phyloP scores from a whole-genome alignment of 768 basidiomycete species.

The Lanmaoa rubissima region DNA sequence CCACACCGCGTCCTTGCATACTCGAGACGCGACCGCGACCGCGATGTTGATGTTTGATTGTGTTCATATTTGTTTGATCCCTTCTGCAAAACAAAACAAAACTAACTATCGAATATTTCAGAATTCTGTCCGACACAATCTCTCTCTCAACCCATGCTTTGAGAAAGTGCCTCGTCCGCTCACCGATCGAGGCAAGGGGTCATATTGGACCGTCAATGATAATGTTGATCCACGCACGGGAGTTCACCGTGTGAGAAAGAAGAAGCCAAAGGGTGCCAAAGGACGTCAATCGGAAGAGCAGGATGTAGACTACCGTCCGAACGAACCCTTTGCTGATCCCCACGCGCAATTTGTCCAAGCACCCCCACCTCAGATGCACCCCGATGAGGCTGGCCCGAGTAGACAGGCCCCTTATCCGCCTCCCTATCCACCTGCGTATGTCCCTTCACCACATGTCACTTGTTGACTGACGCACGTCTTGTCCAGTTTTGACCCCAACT shows the following conservation, averaged over 20 bases:
- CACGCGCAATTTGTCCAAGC: conserved; percentile 52
- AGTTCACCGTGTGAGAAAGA: conserved; percentile 85
- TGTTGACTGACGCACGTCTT: conserved; percentile 10
- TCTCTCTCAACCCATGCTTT: conserved; percentile 88
- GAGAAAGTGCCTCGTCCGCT: conserved; percentile 90
- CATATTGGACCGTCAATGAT: conserved; percentile 91
- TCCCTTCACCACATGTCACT: background rate
- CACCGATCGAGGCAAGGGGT: conserved; percentile 88
- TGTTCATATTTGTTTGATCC: conserved; percentile 55
- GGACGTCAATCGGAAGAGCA: conserved; percentile 52
- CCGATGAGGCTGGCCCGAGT: conserved; percentile 61
- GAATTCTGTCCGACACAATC: conserved; percentile 91
- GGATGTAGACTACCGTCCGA: conserved; percentile 64
- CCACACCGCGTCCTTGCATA: conserved; percentile 6
- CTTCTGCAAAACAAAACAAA: conserved; percentile 28
- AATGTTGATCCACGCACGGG: conserved; percentile 87
- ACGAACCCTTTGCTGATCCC: conserved; percentile 56
- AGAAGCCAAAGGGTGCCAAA: conserved; percentile 65
- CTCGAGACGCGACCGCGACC: conserved; percentile 50
- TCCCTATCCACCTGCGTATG: conserved; percentile 56
- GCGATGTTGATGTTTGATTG: conserved; percentile 66
- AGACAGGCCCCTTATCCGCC: conserved; percentile 59
- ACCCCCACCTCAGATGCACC: conserved; percentile 50
- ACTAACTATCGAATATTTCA: conserved; percentile 33
- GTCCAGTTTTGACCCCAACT: conserved; percentile 70